Evolutionary conservation across 805 yeast species (phyloP), one percentile per base, ranked within the genome.

Genomic region (Metahyphopichia silvanorum): DNA sequence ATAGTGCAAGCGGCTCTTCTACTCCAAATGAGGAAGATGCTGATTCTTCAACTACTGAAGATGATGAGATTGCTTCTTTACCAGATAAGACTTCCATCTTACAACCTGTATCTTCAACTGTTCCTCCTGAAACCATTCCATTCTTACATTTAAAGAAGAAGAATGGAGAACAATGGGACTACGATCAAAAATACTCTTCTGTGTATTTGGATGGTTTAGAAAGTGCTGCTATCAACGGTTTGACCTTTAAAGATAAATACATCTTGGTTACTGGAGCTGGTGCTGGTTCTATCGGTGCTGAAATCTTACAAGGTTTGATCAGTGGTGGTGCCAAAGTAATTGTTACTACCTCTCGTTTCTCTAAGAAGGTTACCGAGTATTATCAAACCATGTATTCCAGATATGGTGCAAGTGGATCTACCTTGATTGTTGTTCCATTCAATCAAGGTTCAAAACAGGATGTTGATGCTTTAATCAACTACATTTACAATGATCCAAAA

Each of bases 241-340:
- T 88, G 36, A 77, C 96, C 24, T 93, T 81, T 72, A 79, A 82
- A 60, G 86, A 79, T 60, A 93, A 88, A 65, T 80, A 81, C 47
- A 96, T 89, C 32, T 76, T 93, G 53, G 73, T 93, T 46, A 93
- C 98, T 30, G 98, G 98, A 74, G 98, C 98, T 32, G 98, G 98
- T 73, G 89, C 86, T 30, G 98, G 98, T 34, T 93, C 98, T 32
- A 93, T 93, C 55, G 98, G 98, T 69, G 96, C 96, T 40, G 96
- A 93, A 65, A 77, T 93, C 47, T 74, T 93, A 57, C 94, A 86
- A 69, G 98, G 98, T 45, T 73, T 93, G 57, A 72, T 93, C 35
- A 80, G 91, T 55, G 98, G 98, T 68, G 99, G 99, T 73, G 98
- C 98, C 29, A 86, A 84, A 63, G 97, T 89, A 49, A 71, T 93